Conservation (phyloP, 176 grass and related monocot species). For the Cenchrus americanus region DNA sequence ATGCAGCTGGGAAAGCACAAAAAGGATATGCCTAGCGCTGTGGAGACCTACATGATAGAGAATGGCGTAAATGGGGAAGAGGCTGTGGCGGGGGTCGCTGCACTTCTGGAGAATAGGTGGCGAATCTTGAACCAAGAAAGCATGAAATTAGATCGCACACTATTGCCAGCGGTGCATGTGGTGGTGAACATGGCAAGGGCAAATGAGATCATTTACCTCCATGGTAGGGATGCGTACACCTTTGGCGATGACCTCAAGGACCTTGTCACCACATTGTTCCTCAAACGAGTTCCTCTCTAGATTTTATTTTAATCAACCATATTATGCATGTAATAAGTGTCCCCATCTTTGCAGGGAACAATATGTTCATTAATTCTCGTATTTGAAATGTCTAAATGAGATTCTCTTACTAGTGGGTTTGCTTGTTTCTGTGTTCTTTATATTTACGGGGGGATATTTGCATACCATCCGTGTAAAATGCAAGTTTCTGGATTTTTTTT, state of each 20-base stretch:
- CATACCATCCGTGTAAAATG: too few species aligned
- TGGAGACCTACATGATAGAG: conserved; percentile 22
- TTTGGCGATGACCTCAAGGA: not conserved
- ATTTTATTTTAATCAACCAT: not conserved
- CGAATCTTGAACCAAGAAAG: not conserved
- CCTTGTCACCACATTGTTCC: not conserved
- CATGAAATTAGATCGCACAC: not conserved
- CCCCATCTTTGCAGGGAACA: too few species aligned
- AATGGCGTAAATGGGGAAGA: not conserved
- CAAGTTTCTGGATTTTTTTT: too few species aligned
- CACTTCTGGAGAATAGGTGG: conserved; percentile 12
- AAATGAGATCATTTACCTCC: conserved; percentile 23
- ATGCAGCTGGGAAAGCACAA: conserved; percentile 7
- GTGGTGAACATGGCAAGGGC: conserved; percentile 1
- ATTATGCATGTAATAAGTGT: not conserved
- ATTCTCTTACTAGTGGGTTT: too few species aligned
- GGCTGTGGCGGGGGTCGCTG: not conserved
- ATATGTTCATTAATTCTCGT: too few species aligned
- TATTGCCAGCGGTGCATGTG: not conserved
- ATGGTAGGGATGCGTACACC: not conserved
- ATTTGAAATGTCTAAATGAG: too few species aligned
- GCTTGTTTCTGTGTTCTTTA: too few species aligned
- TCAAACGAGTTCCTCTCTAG: not conserved
- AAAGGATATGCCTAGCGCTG: not conserved
- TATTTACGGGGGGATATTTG: too few species aligned